Base-by-base conservation (phyloP, 2,329 filamentous ascomycete species). In the Curvularia hawaiiensis region DNA sequence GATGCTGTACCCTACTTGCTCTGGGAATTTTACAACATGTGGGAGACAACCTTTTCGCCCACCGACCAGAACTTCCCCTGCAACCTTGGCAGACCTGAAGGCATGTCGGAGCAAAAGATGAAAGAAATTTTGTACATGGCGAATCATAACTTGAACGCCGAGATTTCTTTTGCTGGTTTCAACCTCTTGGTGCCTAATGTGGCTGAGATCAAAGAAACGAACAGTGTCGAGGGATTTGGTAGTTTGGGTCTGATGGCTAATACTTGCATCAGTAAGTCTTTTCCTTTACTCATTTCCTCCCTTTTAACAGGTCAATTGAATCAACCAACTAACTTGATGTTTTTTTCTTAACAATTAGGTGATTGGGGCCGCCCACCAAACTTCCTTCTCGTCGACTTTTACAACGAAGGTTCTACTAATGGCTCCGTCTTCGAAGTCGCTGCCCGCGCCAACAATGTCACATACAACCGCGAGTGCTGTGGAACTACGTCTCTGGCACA, bases 71-170 rank as follows among this genome's bases (percentile, higher is more conserved):
- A 75, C 1, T 96, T 97, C 73, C 92, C 93, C 0, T 97, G 94
- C 79, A 87, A 80, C 0, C 82, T 89, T 16, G 86, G 96, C 71
- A 87, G 93, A 0, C 93, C 93, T 0, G 91, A 91, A 0, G 80
- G 84, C 35, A 78, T 96, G 53, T 72, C 79, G 5, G 69, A 74
- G 0, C 76, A 83, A 4, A 82, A 85, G 18, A 67, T 69, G 0
- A 79, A 80, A 58, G 80, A 88, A 18, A 83, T 89, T 54, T 80
- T 97, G 76, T 96, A 94, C 73, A 83, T 97, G 69, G 86, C 90
- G 67, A 98, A 97, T 77, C 93, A 97, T 79, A 97, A 98, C 74
- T 82, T 97, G 56, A 97, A 97, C 74, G 84, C 96, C 60, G 84
- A 84, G 52, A 77, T 96, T 40, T 61, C 60, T 1, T 62, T 68